Evolutionary conservation across 495 filamentous ascomycete species (phyloP).

Genomic region (Penicillium mononematosum): DNA sequence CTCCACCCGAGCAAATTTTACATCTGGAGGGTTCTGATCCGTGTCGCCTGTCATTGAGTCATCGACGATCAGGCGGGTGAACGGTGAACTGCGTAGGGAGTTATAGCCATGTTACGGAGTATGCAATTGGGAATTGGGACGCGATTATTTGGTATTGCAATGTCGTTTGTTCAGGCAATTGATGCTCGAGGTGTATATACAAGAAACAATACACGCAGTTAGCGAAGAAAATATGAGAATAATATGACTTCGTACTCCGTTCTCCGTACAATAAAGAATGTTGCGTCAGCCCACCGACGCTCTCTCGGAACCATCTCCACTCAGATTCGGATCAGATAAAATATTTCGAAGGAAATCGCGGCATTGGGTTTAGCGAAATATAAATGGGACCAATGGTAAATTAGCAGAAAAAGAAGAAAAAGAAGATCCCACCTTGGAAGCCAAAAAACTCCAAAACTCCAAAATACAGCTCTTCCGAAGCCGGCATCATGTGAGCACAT

Average conservation of each 20-base stretch:
- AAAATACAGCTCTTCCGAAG: conserved; percentile 23
- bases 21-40: not conserved
- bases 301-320: conserved; percentile 17
- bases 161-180: not conserved
- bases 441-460: too few species aligned
- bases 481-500: conserved; percentile 35
- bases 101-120: not conserved
- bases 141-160: not conserved
- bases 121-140: too few species aligned
- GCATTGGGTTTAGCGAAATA: not conserved
- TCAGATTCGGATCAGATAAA: conserved; percentile 30
- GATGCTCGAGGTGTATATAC: not conserved
- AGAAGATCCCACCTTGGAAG: not conserved
- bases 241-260: not conserved
- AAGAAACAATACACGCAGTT: conserved; percentile 11
- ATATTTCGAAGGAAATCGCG: not conserved
- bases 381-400: conserved; percentile 1
- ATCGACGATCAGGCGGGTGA: conserved; percentile 5
- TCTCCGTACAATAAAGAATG: not conserved
- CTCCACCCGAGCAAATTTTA: conserved; percentile 8
- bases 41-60: conserved; percentile 6
- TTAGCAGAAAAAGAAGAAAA: not conserved
- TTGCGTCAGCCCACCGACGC: conserved; percentile 26
- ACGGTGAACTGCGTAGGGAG: not conserved
- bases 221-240: conserved; percentile 8